Evolutionary conservation across 768 basidiomycete genomes (phyloP).

Genomic region (Xerocomellus intermedius): DNA sequence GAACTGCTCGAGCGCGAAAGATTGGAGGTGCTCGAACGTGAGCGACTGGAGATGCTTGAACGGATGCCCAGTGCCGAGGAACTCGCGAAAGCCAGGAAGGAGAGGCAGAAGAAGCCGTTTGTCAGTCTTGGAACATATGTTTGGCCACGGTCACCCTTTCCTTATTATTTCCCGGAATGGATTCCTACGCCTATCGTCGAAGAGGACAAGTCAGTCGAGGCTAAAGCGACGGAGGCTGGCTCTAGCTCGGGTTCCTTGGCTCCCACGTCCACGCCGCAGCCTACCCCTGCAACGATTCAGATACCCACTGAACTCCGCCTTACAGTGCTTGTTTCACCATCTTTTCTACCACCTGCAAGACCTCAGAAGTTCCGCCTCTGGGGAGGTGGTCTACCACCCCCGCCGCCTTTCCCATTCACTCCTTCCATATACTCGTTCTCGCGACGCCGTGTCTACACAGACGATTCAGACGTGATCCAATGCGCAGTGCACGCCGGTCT

Average conservation of each 20-base stretch:
- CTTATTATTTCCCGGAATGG: conserved; percentile 36
- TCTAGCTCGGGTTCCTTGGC: conserved; percentile 32
- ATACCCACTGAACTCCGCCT: conserved; percentile 35
- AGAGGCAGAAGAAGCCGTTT: conserved; percentile 29
- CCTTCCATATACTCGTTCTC: conserved; percentile 28
- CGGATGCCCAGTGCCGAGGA: conserved; percentile 35
- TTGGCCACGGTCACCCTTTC: conserved; percentile 33
- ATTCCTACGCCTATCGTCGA: conserved; percentile 30
- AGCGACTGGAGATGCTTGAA: conserved; percentile 31
- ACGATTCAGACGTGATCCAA: conserved; percentile 71
- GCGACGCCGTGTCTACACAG: conserved; percentile 65
- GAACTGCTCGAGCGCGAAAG: conserved; percentile 32
- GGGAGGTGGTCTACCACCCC: conserved; percentile 59
- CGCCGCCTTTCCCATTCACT: conserved; percentile 35
- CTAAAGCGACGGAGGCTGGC: conserved; percentile 19
- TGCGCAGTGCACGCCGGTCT: conserved; percentile 68
- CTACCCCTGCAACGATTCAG: conserved; percentile 8
- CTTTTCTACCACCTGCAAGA: conserved; percentile 54
- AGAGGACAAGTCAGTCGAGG: conserved; percentile 22
- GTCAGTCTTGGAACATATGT: conserved; percentile 30
- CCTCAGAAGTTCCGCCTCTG: conserved; percentile 60
- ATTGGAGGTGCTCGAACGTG: conserved; percentile 30
- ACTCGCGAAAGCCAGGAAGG: conserved; percentile 30
- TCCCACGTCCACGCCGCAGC: conserved; percentile 4
- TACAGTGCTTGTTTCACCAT: conserved; percentile 58